phyloP scores from a whole-genome alignment of 2,329 filamentous ascomycete genomes.

The Hypomyces rosellus region DNA sequence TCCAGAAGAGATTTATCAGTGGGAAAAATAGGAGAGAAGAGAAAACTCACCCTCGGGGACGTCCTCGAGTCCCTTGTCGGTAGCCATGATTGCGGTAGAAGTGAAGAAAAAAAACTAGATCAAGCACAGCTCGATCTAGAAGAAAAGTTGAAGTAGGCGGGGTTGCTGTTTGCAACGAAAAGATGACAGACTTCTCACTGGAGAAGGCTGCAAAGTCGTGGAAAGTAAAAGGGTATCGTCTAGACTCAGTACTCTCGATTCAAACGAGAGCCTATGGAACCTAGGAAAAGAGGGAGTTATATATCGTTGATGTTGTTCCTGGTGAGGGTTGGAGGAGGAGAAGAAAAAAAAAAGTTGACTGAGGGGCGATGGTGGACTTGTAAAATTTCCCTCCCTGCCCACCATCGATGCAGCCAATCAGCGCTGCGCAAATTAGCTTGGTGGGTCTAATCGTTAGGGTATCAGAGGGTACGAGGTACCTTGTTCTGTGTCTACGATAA shows the following conservation, averaged over 20 bases:
- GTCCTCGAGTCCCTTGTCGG: constrained; percentile 96
- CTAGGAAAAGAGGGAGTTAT: constrained; percentile 33
- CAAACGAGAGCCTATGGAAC: constrained; percentile 35
- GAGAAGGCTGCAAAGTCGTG: constrained; percentile 26
- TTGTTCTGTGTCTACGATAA: too few relatives aligned
- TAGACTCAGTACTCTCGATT: constrained; percentile 46
- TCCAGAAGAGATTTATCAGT: background rate
- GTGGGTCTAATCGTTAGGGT: constrained; percentile 19
- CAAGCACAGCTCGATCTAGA: constrained; percentile 76
- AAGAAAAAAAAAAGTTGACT: constrained; percentile 32
- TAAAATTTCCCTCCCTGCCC: constrained; percentile 25
- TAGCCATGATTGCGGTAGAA: constrained; percentile 89
- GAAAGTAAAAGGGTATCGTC: constrained; percentile 27
- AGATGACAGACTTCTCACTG: constrained; percentile 30
- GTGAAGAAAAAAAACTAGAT: constrained; percentile 52
- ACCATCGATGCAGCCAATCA: constrained; percentile 16
- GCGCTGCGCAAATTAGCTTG: background rate
- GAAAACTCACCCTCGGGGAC: constrained; percentile 76
- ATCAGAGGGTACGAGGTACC: constrained; percentile 1
- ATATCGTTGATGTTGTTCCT: constrained; percentile 26
- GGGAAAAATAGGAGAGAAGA: background rate
- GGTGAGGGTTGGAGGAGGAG: constrained; percentile 21
- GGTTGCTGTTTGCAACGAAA: constrained; percentile 30
- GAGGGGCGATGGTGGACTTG: constrained; percentile 32
- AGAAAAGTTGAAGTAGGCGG: constrained; percentile 35